Percentiles rank a stretch among this genome's conserved stretches.
phyloP scores from a whole-genome alignment of 495 filamentous ascomycete species.

The Cenococcum geophilum region DNA sequence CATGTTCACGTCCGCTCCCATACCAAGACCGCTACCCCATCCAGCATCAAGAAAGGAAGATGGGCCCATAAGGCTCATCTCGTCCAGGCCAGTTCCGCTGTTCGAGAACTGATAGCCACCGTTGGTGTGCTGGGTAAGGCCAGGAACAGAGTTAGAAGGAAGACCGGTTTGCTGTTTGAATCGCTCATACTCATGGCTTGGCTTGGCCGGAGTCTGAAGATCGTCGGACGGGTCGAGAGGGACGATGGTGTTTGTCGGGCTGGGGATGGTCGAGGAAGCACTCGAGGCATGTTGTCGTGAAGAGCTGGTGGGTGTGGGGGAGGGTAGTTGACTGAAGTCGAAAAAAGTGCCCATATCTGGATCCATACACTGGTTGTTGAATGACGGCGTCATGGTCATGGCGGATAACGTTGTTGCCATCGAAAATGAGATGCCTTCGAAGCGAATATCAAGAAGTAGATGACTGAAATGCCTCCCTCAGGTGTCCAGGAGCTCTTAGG shows the following conservation, averaged over 20 bases:
- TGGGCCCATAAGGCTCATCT: constrained; percentile 40
- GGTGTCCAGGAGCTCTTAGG: not conserved
- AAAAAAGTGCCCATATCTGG: constrained; percentile 36
- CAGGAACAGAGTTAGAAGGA: constrained; percentile 66
- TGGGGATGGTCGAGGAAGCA: constrained; percentile 24
- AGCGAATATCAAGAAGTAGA: not conserved
- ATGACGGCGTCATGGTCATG: constrained; percentile 28
- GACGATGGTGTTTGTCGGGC: constrained; percentile 25
- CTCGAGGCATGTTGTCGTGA: constrained; percentile 18
- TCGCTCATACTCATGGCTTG: constrained; percentile 86
- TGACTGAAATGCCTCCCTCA: not conserved
- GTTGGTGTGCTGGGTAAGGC: constrained; percentile 59
- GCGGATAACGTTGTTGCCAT: constrained; percentile 23
- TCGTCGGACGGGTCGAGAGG: constrained; percentile 34
- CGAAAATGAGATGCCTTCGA: not conserved
- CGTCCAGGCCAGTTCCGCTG: constrained; percentile 44
- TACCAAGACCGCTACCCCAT: constrained; percentile 47
- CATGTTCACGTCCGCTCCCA: constrained; percentile 47
- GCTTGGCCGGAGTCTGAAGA: constrained; percentile 60
- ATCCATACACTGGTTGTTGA: constrained; percentile 36
- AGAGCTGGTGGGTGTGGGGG: constrained; percentile 19
- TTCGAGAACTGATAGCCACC: constrained; percentile 45
- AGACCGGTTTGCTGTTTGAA: constrained; percentile 90
- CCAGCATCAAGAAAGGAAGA: constrained; percentile 27
- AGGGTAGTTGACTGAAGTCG: constrained; percentile 36